Base-by-base conservation (phyloP, 163 green algal genomes). In the Coccomyxa subellipsoidea region DNA sequence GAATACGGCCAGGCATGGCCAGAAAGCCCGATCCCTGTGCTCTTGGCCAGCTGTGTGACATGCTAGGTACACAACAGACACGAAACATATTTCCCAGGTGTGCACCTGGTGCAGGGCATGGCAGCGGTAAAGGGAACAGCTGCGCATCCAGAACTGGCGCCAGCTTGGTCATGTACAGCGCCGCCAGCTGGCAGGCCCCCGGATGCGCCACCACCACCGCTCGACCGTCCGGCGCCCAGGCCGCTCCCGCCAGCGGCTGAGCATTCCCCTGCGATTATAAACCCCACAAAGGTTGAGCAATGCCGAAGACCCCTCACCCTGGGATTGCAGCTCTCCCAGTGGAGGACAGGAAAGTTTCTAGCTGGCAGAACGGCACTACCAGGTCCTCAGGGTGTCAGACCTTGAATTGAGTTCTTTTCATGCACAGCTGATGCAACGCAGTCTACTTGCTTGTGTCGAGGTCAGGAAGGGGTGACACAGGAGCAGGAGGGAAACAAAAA, bases 81-180 rank as follows among this genome's bases (percentile, higher is more conserved):
- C 12, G 12, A 66, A 18, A 18, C 47, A 66, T 66, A 12, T 66
- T 66, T 12, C 47, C 12, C 12, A 66, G 47, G n/a, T n/a, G 1
- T 18, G 66, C 66, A 73, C 47, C 47, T 35, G 66, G 66, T 23
- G 4, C 1, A 6, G 21, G 34, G 31, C 0, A 34, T 39, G 79
- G 37, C 78, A 89, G 83, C 15, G 59, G 54, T 38, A 90, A 34
- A 4, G 87, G 87, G 82, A 90, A 72, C 69, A 89, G 79, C 82
- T 90, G 87, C 8, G 87, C 87, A 36, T 88, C 69, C 39, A 90
- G 81, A 2, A 82, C 80, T n/a, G 87, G 87, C 21, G 82, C 77
- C 32, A 79, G 40, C 25, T n/a, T 38, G n/a, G 87, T 90, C 79
- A 88, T 84, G 38, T 88, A 83, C 76, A 90, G 84, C 25, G 76